Base-by-base conservation (phyloP, 192 early-diverging fungal genomes). In the Umbelopsis sp. region DNA sequence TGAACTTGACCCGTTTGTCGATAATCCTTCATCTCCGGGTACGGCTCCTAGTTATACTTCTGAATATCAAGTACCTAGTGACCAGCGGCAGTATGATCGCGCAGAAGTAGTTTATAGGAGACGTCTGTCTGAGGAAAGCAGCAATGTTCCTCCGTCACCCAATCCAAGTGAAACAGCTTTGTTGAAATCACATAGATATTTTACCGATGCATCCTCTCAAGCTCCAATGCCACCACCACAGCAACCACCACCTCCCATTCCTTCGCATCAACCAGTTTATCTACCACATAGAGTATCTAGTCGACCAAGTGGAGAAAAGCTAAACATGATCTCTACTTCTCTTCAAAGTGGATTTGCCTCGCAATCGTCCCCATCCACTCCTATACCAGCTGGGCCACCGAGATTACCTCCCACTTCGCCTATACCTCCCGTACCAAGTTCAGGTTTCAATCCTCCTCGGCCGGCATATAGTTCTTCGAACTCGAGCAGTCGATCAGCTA, bases 231-330 rank as follows among this genome's bases (percentile, higher is more conserved):
- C 55, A 18, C 55, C 55, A 35, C 55, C 55, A 2, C 55, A 61
- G 33, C 55, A 61, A 16, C 55, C 55, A 33, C 55, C 55, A 33
- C 55, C 55, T n/a, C 55, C 55, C 3, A 61, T 61, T 61, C 55
- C 55, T 1, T n/a, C 55, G 37, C 27, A 30, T n/a, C 55, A 37
- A 35, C 30, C 55, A 18, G 55, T n/a, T 7, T 61, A 18, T 61
- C 55, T 25, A 35, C 55, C 55, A 16, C 55, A 27, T 35, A 27
- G 55, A 61, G 30, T 61, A 35, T 61, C 55, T 8, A 18, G 13
- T 61, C 55, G 30, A 3, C 27, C 55, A 5, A 61, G 55, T 35
- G 10, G 55, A 33, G 55, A 61, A 16, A 61, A 35, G n/a, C 15
- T 61, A 3, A 25, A 25, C 18, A 61, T 61, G 55, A 35, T 61